phyloP scores from a whole-genome alignment of 2,329 filamentous ascomycete species.

The Albophoma yamanashiensis region DNA sequence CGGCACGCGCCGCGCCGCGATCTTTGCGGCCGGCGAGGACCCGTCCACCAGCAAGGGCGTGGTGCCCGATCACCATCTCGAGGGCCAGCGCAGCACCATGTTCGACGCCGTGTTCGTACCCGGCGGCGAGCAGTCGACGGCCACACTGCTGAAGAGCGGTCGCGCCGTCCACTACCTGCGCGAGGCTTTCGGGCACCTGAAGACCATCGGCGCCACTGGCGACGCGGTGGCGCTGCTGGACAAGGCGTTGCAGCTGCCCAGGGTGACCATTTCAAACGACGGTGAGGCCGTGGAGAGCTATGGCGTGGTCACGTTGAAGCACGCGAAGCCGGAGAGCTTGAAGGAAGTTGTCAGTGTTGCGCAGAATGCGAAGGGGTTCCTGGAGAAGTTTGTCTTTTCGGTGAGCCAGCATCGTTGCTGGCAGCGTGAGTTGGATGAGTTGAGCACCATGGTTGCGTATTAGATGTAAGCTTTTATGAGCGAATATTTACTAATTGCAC shows the following conservation, averaged over 20 bases:
- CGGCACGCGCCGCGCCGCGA: constrained; percentile 52
- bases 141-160: constrained; percentile 56
- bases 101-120: constrained; percentile 74
- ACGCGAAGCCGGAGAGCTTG: constrained; percentile 43
- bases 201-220: constrained; percentile 66
- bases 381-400: constrained; percentile 58
- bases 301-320: constrained; percentile 61
- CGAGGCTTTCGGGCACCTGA: constrained; percentile 74
- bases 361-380: constrained; percentile 57
- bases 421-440: constrained; percentile 60
- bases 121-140: constrained; percentile 53
- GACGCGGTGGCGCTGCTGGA: constrained; percentile 57
- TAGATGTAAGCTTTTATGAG: background rate
- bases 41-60: constrained; percentile 41
- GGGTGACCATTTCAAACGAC: constrained; percentile 30
- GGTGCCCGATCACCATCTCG: constrained; percentile 65
- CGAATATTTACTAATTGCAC: background rate
- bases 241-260: constrained; percentile 31
- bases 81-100: constrained; percentile 69
- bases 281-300: constrained; percentile 52
- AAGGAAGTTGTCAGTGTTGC: constrained; percentile 51
- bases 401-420: constrained; percentile 67
- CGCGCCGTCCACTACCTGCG: constrained; percentile 67
- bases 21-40: constrained; percentile 51
- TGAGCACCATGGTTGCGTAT: constrained; percentile 57